Evolutionary conservation across 1,284 basidiomycete species (phyloP).

Genomic region (Phylloporus sp.): DNA sequence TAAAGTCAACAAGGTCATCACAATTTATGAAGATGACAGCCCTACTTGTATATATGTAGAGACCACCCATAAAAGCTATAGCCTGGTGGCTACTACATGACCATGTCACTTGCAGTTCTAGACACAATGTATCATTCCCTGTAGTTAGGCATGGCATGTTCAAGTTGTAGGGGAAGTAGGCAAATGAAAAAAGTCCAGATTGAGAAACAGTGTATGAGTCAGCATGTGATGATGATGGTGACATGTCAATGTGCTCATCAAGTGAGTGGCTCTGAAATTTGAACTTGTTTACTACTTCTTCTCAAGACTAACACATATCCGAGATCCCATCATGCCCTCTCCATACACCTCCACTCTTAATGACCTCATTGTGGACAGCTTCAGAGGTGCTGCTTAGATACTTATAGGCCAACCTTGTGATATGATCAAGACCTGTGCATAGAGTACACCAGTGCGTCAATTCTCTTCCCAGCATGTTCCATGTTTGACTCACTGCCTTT

Average conservation of each 20-base stretch:
- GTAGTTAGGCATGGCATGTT: too few species aligned
- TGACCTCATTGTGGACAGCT: constrained; percentile 77
- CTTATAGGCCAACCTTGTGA: constrained; percentile 88
- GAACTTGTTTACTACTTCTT: not conserved
- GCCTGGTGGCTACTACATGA: too few species aligned
- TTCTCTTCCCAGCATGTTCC: not conserved
- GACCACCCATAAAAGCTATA: too few species aligned
- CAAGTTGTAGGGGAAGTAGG: too few species aligned
- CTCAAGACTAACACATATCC: not conserved
- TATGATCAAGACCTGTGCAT: constrained; percentile 84
- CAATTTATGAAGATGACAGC: too few species aligned
- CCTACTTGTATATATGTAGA: too few species aligned
- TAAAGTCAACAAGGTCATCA: too few species aligned
- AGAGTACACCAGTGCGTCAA: constrained; percentile 70
- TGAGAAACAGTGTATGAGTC: too few species aligned
- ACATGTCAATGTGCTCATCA: not conserved
- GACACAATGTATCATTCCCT: too few species aligned
- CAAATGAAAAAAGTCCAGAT: too few species aligned
- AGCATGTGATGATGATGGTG: constrained; percentile 13
- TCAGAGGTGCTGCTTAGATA: constrained; percentile 81
- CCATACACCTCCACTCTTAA: constrained; percentile 57
- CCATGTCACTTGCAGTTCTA: too few species aligned
- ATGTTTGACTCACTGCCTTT: not conserved
- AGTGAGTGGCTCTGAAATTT: not conserved
- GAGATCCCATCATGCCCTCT: constrained; percentile 22